Evolutionary conservation across 352 stramenopile species (phyloP).

Genomic region (Nothophytophthora sp.): DNA sequence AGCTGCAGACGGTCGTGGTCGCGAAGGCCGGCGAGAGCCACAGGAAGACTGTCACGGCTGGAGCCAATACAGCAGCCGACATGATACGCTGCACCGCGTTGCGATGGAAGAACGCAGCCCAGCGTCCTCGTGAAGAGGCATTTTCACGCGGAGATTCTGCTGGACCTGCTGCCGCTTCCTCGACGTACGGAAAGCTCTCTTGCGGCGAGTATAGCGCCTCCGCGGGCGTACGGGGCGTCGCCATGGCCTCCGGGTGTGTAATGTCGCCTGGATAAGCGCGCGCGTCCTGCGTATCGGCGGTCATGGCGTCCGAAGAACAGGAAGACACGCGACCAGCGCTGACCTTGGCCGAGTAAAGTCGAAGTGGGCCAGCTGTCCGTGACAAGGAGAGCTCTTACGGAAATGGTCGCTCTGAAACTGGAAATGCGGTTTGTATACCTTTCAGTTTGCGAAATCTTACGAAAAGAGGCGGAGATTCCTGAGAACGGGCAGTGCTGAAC

Average conservation of each 20-base stretch:
- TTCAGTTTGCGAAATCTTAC: no score
- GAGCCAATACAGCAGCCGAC: conserved; percentile 57
- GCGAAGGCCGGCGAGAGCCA: conserved; percentile 65
- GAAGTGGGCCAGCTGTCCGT: no score
- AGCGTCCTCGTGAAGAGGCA: background rate
- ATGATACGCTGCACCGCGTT: conserved; percentile 68
- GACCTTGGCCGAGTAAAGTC: no score
- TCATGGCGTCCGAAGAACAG: no score
- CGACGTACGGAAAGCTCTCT: conserved; percentile 10
- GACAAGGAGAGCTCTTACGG: no score
- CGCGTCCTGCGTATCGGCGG: background rate
- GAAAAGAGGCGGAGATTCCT: no score
- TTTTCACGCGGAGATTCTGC: no score
- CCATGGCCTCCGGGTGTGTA: background rate
- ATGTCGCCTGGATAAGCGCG: background rate
- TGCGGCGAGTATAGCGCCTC: conserved; percentile 11
- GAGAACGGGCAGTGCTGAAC: no score
- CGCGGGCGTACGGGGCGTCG: background rate
- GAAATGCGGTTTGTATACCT: no score
- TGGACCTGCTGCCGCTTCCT: no score
- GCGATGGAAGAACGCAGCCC: conserved; percentile 32
- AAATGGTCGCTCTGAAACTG: no score
- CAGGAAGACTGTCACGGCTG: conserved; percentile 63
- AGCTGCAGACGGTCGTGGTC: conserved; percentile 61
- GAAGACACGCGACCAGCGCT: no score